Conservation (phyloP, 257 asterid genomes). For the Petrea volubilis region DNA sequence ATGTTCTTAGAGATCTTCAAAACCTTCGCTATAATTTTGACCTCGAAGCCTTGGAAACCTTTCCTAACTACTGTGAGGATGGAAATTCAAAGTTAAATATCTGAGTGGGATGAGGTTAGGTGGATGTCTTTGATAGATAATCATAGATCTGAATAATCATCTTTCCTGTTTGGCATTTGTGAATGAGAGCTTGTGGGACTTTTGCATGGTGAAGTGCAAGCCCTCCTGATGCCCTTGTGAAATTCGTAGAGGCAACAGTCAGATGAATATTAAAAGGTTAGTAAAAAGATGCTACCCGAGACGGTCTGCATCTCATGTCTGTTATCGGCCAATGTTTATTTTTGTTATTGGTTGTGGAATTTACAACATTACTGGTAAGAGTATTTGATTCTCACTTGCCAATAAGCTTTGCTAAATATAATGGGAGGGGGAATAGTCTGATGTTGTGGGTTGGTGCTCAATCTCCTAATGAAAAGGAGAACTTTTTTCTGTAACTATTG, state of each 20-base stretch:
- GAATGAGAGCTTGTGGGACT: too few species aligned
- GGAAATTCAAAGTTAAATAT: not conserved
- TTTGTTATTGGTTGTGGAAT: not conserved
- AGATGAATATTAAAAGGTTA: not conserved
- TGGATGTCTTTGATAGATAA: not conserved
- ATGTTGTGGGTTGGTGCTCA: not conserved
- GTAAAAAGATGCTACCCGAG: not conserved
- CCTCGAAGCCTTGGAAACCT: not conserved
- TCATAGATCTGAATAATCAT: not conserved
- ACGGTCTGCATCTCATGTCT: not conserved
- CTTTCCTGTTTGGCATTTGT: not conserved
- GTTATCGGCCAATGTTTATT: not conserved
- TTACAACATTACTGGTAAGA: not conserved
- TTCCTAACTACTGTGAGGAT: not conserved
- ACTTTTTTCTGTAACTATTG: not conserved
- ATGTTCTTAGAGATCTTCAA: conserved; percentile 1
- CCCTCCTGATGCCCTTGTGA: not conserved
- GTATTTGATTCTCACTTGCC: not conserved
- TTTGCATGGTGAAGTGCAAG: too few species aligned
- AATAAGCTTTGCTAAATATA: not conserved
- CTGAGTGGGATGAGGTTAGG: not conserved
- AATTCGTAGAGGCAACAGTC: not conserved
- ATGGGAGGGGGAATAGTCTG: not conserved
- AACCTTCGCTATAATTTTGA: not conserved
- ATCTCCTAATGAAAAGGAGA: too few species aligned